Evolutionary conservation across 2,329 filamentous ascomycete species (phyloP), one percentile per base, ranked within the genome.

Genomic region (Botrytis paeoniae): DNA sequence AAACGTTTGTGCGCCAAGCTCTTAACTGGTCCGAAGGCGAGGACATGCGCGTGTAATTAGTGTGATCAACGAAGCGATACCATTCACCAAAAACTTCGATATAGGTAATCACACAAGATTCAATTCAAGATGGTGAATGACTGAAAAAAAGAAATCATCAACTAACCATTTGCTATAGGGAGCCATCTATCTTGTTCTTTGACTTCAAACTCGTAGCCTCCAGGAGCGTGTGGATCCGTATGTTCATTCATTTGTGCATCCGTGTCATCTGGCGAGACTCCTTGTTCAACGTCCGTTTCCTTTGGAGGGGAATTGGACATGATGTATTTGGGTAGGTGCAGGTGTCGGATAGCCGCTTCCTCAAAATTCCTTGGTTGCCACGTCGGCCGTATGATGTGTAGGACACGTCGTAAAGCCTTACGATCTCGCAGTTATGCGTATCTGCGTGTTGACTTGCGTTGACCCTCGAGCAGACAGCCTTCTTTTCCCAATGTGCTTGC

Each of bases 101-200:
- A 75, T 76, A 76, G 75, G 76, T 77, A 75, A 77, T 78, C 83
- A 83, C 85, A 85, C 85, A 86, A 87, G 83, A 85, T 85, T 84
- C 86, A 87, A 86, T 86, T 9, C 85, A 86, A 83, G 83, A 78
- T 78, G 78, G 77, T 76, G 74, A 57, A 70, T 70, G 61, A 63
- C 72, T 73, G 79, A 69, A 69, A 61, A 65, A 64, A 77, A 57
- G 51, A 70, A 71, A 43, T 62, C 65, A 63, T 80, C 78, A 84
- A 96, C 96, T 89, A 89, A 99, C 96, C 96, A 94, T 99, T 99
- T 86, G 96, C 96, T 89, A 99, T 99, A 83, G 96, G 96, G 83
- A 99, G 89, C 96, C 96, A 99, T 88, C 96, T 89, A 85, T 99
- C 96, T 85, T 99, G 96, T 85, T 99, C 96, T 88, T 98, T 98